phyloP scores from a whole-genome alignment of 176 grass and related monocot species.

The Cenchrus purpureus region DNA sequence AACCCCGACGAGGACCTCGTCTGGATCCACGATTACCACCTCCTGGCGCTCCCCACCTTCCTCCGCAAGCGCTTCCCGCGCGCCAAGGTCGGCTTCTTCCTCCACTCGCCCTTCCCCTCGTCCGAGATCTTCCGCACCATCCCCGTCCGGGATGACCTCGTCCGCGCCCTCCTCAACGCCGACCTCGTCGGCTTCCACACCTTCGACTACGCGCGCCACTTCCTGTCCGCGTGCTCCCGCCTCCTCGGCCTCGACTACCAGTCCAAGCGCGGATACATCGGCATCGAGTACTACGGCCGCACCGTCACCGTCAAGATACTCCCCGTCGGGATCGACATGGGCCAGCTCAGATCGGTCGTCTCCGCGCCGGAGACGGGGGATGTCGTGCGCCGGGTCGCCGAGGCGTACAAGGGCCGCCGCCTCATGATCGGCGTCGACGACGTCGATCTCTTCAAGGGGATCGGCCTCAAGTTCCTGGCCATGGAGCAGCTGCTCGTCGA shows the following conservation, averaged over 20 bases:
- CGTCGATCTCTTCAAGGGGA: slow-evolving; percentile 93
- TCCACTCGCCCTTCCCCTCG: slow-evolving; percentile 94
- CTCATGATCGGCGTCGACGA: slow-evolving; percentile 93
- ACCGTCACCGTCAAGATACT: slow-evolving; percentile 96
- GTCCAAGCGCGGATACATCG: slow-evolving; percentile 93
- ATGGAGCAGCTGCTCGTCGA: slow-evolving; percentile 88
- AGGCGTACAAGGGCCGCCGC: slow-evolving; percentile 61
- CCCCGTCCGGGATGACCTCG: slow-evolving; percentile 83
- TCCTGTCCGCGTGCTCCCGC: slow-evolving; percentile 81
- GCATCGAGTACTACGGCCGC: slow-evolving; percentile 94
- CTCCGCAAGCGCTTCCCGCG: slow-evolving; percentile 86
- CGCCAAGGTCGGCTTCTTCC: slow-evolving; percentile 83
- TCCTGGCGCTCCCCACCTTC: slow-evolving; percentile 87
- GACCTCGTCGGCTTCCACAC: slow-evolving; percentile 98
- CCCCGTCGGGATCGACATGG: slow-evolving; percentile 87
- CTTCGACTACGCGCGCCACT: slow-evolving; percentile 96
- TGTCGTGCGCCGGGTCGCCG: slow-evolving; percentile 46
- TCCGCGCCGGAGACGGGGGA: slow-evolving; percentile 63
- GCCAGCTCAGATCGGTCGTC: slow-evolving; percentile 75
- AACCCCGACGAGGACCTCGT: slow-evolving; percentile 84
- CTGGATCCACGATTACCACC: slow-evolving; percentile 98
- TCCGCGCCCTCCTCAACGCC: slow-evolving; percentile 88
- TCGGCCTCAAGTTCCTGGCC: slow-evolving; percentile 90
- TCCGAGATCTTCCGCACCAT: slow-evolving; percentile 96
- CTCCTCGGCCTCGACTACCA: slow-evolving; percentile 82